Evolutionary conservation across 148 eudicot genomes (phyloP).

Genomic region (Dianthus caryophyllus): DNA sequence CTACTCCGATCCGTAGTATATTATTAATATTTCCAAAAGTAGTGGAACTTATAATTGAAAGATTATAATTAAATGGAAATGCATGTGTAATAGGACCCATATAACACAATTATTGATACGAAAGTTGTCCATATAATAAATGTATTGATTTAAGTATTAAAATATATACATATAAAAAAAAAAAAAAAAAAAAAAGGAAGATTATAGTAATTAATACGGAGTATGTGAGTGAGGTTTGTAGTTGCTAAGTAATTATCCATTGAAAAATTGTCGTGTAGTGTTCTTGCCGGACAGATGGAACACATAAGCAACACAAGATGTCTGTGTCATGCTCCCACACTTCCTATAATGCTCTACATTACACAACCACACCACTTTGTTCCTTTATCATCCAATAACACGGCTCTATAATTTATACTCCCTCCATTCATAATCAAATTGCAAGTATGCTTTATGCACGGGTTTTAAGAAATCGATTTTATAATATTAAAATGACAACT

Average conservation of each 20-base stretch:
- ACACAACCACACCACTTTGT: background rate
- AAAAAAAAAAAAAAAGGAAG: background rate
- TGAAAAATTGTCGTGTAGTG: slow-evolving; percentile 11
- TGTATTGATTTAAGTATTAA: too few species aligned
- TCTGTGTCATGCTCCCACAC: slow-evolving; percentile 14
- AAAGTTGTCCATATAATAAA: slow-evolving; percentile 16
- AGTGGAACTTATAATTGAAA: slow-evolving; percentile 24
- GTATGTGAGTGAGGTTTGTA: slow-evolving; percentile 6
- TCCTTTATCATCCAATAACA: too few species aligned
- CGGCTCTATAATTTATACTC: too few species aligned
- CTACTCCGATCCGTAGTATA: too few species aligned
- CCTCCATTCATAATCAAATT: too few species aligned
- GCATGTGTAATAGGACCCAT: slow-evolving; percentile 24
- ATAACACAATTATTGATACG: slow-evolving; percentile 12
- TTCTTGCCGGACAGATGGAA: slow-evolving; percentile 28
- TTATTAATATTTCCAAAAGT: slow-evolving; percentile 8
- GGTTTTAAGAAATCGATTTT: too few species aligned
- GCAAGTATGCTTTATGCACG: too few species aligned
- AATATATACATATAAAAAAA: background rate
- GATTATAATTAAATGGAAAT: background rate
- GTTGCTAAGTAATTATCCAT: slow-evolving; percentile 19
- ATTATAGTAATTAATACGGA: too few species aligned
- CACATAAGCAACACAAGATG: slow-evolving; percentile 15
- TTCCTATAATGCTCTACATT: background rate
- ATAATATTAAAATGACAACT: too few species aligned